Evolutionary conservation across 805 yeast species (phyloP), one percentile per base, ranked within the genome.

Genomic region (Nakazawaea laoshanensis): DNA sequence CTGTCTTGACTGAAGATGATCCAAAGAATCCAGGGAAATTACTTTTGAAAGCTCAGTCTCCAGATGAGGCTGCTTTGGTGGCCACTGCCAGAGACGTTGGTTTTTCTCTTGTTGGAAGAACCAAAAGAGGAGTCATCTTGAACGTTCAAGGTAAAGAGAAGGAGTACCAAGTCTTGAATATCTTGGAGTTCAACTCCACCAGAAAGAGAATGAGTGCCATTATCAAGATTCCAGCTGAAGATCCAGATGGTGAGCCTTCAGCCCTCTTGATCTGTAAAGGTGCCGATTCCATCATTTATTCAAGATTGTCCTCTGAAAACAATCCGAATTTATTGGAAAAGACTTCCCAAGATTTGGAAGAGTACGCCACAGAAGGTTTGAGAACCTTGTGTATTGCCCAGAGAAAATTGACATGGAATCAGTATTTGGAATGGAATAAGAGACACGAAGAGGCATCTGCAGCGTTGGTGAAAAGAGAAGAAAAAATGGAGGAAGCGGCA

Each of bases 181-280:
- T 77, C 14, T 55, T 83, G 42, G 92, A 82, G 47, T 83, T 83
- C 56, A 83, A 83, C 46, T 82, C 92, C 6, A 79, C 92, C 0
- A 74, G 94, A 62, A 82, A 82, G 59, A 76, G 94, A 66, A 82
- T 82, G 94, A 78, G 88, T 66, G 81, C 83, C 11, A 77, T 82
- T 42, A 66, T 82, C 24, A 80, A 79, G 50, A 63, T 83, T 25
- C 87, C 87, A 1, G 53, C 70, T 9, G 49, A 50, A 3, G 42
- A 40, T 3, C 63, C 62, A 25, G 59, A 56, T 26, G 73, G 61
- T 15, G 67, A 69, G 31, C 75, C 75, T 19, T 74, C 65, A 33
- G 85, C 80, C 1, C 55, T 81, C 26, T 58, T 82, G 43, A 72
- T 81, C 37, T 81, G 89, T 61, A 83, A 83, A 55, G 94, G 94